Base-by-base conservation (phyloP, 2,329 filamentous ascomycete genomes). In the Rugonectria rugulosa region DNA sequence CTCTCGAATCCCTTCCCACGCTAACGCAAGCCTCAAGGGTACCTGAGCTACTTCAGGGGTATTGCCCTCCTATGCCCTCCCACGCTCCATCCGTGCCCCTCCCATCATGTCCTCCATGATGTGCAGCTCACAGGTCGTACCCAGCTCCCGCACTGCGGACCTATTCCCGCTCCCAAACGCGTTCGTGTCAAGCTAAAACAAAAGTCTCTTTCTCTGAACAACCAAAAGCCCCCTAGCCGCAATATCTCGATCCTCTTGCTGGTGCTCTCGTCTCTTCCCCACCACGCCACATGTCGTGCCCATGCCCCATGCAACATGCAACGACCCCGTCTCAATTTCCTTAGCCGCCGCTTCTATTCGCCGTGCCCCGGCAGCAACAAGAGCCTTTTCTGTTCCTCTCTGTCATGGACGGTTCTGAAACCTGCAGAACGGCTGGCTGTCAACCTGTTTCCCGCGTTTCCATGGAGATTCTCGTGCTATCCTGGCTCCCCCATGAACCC, bases 391-490 rank as follows among this genome's bases (percentile, higher is more conserved):
- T n/a, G 29, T 27, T n/a, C 45, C 31, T 38, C 27, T 31, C 32
- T 47, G 64, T 67, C 31, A 59, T 59, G 61, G 53, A 53, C 46
- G 23, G 8, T 34, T 45, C 32, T 14, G 34, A 37, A 45, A 44
- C 27, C 57, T 67, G 66, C 65, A 64, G 32, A 42, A 63, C 53
- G 66, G 56, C 64, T 68, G 65, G 65, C 56, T 67, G 51, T 65
- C 65, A 27, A 57, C 50, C 51, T 57, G 50, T 51, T 40, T 44
- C 34, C 40, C 20, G 29, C 29, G 31, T 8, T 54, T 41, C 27
- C 29, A n/a, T 11, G 10, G 10, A 14, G 29, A 32, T 41, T 44
- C 29, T 38, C 37, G 26, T 41, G 41, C 31, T 46, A 38, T 21
- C 44, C 46, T 23, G 40, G 26, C 11, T 29, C 8, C 14, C 29